Percentiles rank a stretch among this genome's conserved stretches.
phyloP scores from a whole-genome alignment of 2,329 filamentous ascomycete genomes.

The Colletotrichum tamarilloi region DNA sequence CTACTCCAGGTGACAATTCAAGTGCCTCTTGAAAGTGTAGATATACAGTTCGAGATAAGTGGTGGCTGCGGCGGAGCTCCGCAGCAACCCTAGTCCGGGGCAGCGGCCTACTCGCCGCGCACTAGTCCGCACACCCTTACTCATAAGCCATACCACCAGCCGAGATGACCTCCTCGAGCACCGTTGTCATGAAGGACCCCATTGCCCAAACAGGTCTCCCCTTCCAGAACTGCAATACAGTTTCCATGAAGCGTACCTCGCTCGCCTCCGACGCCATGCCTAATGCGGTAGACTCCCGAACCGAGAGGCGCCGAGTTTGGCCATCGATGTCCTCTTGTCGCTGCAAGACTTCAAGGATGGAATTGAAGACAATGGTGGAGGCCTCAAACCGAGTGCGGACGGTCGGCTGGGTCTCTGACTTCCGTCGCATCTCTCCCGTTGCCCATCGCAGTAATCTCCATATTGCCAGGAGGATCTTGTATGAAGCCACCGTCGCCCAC shows the following conservation, averaged over 20 bases:
- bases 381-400: constrained; percentile 39
- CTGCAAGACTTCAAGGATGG: constrained; percentile 39
- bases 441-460: constrained; percentile 45
- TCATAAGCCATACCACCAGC: constrained; percentile 20
- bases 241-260: constrained; percentile 35
- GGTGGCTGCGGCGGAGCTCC: constrained; percentile 24
- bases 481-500: constrained; percentile 43
- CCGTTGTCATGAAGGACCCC: constrained; percentile 34
- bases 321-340: not conserved
- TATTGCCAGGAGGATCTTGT: constrained; percentile 43
- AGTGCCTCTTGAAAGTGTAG: constrained; percentile 11
- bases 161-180: constrained; percentile 35
- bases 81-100: constrained; percentile 4
- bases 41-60: constrained; percentile 5
- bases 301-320: constrained; percentile 2
- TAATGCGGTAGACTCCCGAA: constrained; percentile 18
- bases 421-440: constrained; percentile 39
- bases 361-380: constrained; percentile 41
- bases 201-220: constrained; percentile 35
- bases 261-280: constrained; percentile 25
- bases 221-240: constrained; percentile 35
- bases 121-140: constrained; percentile 6
- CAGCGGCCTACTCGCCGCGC: not conserved
- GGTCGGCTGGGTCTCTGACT: constrained; percentile 33
- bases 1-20: not conserved